Base-by-base conservation (phyloP, 352 stramenopile species). In the Albugo laibachii region DNA sequence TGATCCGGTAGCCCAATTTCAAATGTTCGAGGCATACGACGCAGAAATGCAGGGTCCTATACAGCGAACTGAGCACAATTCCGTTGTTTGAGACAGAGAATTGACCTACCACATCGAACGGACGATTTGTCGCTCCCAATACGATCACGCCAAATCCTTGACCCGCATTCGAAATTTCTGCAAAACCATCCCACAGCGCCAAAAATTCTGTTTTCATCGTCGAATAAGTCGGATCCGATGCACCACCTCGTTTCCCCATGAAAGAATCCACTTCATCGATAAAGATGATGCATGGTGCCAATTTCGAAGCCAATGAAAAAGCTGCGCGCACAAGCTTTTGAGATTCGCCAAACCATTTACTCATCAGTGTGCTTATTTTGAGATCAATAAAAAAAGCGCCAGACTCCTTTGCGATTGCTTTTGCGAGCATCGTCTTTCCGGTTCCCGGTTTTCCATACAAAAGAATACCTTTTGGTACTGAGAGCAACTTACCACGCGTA, bases 201-300 rank as follows among this genome's bases (percentile, higher is more conserved):
- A 98, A 70, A 61, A 98, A 98, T 74, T 98, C 93, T 49, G 80
- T 91, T 58, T 92, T 92, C 80, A 92, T 92, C 14, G 69, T 85
- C 6, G 73, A 75, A 21, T 88, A 77, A 34, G 74, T 96, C 50
- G 55, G 84, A 43, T 82, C 78, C 0, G 73, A 83, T 6, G 68
- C 62, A 11, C 76, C 75, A 41, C 75, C 66, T 36, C 82, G 72
- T 49, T 86, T 85, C 15, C 82, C 80, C 77, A 94, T 89, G 63
- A 94, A 94, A 43, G 77, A 89, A 55, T 95, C 83, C 13, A 98
- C 80, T 58, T 99, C 94, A 60, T 98, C 94, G 44, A 99, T 97
- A 57, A 99, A 99, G 48, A 99, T 95, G 57, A 99, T 94, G 54
- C 81, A 95, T 1, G 94, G 94, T 39, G 85, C 75, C 37, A 98